Evolutionary conservation across 306 rosid genomes (phyloP).

Genomic region (Ammopiptanthus mongolicus): DNA sequence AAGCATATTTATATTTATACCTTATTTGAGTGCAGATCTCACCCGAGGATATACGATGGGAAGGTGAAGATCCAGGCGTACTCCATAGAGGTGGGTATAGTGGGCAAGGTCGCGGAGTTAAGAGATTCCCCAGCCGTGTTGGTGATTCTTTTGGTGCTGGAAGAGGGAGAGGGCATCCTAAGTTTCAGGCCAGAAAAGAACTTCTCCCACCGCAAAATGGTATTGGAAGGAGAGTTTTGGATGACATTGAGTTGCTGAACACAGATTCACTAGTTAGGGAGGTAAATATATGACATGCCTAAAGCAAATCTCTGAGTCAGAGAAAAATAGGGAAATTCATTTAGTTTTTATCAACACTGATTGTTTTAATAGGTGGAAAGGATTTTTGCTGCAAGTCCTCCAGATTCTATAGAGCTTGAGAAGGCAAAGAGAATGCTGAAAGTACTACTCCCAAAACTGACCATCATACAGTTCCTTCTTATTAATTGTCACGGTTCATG

Average conservation of each 20-base stretch:
- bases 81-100: conserved; percentile 44
- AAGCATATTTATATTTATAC: not conserved
- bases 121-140: conserved; percentile 41
- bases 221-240: conserved; percentile 44
- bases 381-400: conserved; percentile 37
- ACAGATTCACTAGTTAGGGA: conserved; percentile 81
- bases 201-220: conserved; percentile 64
- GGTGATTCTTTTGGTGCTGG: conserved; percentile 44
- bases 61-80: conserved; percentile 50
- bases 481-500: not conserved
- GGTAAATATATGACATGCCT: conserved; percentile 42
- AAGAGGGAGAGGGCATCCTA: conserved; percentile 64
- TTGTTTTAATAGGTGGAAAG: conserved; percentile 42
- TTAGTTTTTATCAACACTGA: not conserved
- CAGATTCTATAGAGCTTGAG: conserved; percentile 51
- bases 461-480: not conserved
- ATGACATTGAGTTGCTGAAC: conserved; percentile 72
- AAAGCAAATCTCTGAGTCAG: not conserved
- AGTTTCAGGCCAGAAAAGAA: conserved; percentile 54
- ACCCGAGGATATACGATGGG: conserved; percentile 86
- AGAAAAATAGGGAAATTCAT: not conserved
- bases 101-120: conserved; percentile 58
- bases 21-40: conserved; percentile 50
- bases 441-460: conserved; percentile 14
- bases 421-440: conserved; percentile 50